These are phyloP conservation scores for Capsicum chinense DNA, from an alignment of 257 asterid species.

Conservation along the genomic window DNA sequence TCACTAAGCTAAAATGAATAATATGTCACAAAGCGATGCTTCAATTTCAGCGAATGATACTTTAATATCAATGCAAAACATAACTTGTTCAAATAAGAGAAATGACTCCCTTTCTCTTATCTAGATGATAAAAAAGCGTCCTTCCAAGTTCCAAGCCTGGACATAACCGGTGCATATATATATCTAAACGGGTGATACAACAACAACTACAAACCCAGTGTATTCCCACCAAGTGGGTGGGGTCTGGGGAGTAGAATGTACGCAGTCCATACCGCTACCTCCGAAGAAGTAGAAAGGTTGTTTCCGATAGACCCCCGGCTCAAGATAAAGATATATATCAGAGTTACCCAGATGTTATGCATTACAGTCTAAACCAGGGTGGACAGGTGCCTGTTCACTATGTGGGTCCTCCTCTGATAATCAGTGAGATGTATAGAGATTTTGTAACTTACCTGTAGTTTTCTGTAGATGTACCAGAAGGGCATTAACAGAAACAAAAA, in stretches of 20 bases:
- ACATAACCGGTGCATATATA: background rate
- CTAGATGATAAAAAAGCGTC: background rate
- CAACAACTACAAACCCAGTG: no score
- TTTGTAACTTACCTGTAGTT: constrained; percentile 63
- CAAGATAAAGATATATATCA: background rate
- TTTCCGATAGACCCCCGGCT: no score
- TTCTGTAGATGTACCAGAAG: constrained; percentile 82
- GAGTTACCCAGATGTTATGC: background rate
- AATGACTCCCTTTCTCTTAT: background rate
- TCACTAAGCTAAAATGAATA: background rate
- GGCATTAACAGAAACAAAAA: constrained; percentile 80
- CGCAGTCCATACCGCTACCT: no score
- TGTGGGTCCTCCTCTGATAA: background rate
- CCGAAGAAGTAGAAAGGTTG: no score
- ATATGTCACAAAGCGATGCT: background rate
- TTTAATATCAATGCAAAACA: background rate
- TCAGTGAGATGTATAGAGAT: constrained; percentile 29
- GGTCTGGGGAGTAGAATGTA: no score
- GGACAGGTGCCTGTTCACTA: constrained; percentile 3
- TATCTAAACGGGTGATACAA: background rate
- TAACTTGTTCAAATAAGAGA: constrained; percentile 1
- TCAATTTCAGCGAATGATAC: background rate
- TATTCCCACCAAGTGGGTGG: no score
- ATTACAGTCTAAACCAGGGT: background rate
- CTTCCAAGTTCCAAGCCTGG: background rate